Evolutionary conservation across 2,329 filamentous ascomycete species (phyloP), one percentile per base, ranked within the genome.

Genomic region (Thelonectria discophora): DNA sequence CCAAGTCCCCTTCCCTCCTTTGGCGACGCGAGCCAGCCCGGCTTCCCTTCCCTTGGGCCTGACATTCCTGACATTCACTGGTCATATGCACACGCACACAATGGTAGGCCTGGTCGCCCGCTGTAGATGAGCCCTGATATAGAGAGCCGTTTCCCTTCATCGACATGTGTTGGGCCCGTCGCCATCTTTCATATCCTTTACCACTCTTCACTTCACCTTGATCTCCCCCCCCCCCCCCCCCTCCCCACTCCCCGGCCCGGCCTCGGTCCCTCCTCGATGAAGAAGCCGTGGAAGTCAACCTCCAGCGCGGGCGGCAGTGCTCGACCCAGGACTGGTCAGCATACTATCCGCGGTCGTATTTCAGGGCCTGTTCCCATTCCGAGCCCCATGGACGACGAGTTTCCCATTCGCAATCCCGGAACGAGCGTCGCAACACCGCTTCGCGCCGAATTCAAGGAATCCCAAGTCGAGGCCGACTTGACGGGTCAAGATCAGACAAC

Each of bases 281-380:
- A 78, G 65, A 75, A 70, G 62, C 68, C 83, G 45, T 85, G 84
- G 77, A 84, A 81, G 71, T 74, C 79, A 53, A 67, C 76, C 34
- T 72, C 82, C 55, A 76, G 70, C 68, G 69, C 76, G 66, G 77
- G 63, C 30, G 60, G 64, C 17, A 60, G 55, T 62, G 56, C 60
- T 59, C 69, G 65, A 56, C 65, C 71, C 48, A 62, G 66, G 40
- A 64, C 65, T 48, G 62, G 77, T 65, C 76, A 78, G 65, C 77
- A 79, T 66, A 82, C 82, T 34, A 83, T 88, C 63, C 83, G 86
- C 40, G 86, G 86, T 63, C 84, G 82, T 66, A 88, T 89, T 63
- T 88, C 86, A 30, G 81, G 80, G 7, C 87, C 87, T 13, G 88
- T 89, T 49, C 86, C 86, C 2, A 83, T 89, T 20, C 73, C 77